Percentiles rank a stretch among this genome's conserved stretches.
phyloP scores from a whole-genome alignment of 1,284 basidiomycete genomes.

The Sporisorium sorghi region DNA sequence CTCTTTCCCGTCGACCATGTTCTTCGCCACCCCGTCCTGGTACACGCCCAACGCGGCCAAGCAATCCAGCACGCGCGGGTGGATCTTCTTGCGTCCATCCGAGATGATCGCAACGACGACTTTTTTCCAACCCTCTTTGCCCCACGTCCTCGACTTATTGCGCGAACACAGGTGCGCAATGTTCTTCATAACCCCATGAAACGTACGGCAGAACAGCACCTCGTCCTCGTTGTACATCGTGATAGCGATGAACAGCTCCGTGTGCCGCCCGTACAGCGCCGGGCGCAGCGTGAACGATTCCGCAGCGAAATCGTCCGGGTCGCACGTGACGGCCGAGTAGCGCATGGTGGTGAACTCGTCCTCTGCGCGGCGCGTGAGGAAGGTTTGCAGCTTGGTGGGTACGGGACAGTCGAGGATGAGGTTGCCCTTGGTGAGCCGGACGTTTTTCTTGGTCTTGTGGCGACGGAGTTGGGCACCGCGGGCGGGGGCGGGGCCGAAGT shows the following conservation, averaged over 20 bases:
- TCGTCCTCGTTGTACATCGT: slow-evolving; percentile 96
- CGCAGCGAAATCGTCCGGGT: slow-evolving; percentile 87
- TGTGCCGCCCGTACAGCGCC: slow-evolving; percentile 81
- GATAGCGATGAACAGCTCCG: slow-evolving; percentile 83
- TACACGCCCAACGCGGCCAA: slow-evolving; percentile 74
- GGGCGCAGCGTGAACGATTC: slow-evolving; percentile 87
- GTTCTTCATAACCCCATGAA: slow-evolving; percentile 90
- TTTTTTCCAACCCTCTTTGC: slow-evolving; percentile 96
- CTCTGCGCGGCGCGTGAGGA: slow-evolving; percentile 82
- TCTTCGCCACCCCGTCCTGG: slow-evolving; percentile 84
- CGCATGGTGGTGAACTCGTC: slow-evolving; percentile 84
- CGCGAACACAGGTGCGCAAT: slow-evolving; percentile 79
- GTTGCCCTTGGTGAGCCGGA: slow-evolving; percentile 69
- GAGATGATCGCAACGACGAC: slow-evolving; percentile 78
- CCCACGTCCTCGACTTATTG: slow-evolving; percentile 95
- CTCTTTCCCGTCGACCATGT: slow-evolving; percentile 84
- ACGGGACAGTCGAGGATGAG: slow-evolving; percentile 69
- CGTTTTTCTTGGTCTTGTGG: slow-evolving; percentile 70
- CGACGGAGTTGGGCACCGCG: slow-evolving; percentile 65
- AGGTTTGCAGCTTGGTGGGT: slow-evolving; percentile 65
- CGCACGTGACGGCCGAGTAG: slow-evolving; percentile 66
- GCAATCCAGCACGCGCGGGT: slow-evolving; percentile 93
- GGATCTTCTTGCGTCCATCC: slow-evolving; percentile 90
- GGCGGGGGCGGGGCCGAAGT: slow-evolving; percentile 66
- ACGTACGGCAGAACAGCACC: slow-evolving; percentile 87